Conservation (phyloP, 768 basidiomycete genomes). For the Clathrus columnatus region DNA sequence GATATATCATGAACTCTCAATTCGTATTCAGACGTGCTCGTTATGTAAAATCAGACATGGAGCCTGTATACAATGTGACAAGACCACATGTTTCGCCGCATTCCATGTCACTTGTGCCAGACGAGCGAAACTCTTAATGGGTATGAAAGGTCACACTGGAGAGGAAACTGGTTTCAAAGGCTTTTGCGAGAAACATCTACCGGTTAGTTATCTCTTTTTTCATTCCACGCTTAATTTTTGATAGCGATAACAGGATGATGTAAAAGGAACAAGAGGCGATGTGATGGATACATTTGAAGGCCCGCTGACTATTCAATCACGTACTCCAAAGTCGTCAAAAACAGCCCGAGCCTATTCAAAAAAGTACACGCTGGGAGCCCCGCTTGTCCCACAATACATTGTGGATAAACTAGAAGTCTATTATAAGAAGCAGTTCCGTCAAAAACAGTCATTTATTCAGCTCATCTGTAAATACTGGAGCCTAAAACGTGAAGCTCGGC, state of each 20-base stretch:
- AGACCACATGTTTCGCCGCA: conserved; percentile 80
- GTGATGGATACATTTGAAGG: not conserved
- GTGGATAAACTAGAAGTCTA: conserved; percentile 74
- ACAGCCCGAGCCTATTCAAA: conserved; percentile 87
- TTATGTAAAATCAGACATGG: conserved; percentile 55
- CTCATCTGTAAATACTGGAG: conserved; percentile 92
- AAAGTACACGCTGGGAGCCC: conserved; percentile 86
- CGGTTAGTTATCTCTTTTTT: conserved; percentile 43
- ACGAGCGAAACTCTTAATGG: conserved; percentile 72
- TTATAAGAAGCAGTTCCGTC: conserved; percentile 56
- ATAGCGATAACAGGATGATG: conserved; percentile 6
- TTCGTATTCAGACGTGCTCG: conserved; percentile 44
- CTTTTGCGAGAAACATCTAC: conserved; percentile 86
- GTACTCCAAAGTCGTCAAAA: conserved; percentile 39
- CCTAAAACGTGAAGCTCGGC: conserved; percentile 84
- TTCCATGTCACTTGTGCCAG: conserved; percentile 95
- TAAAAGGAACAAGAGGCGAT: conserved; percentile 4
- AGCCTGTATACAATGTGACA: conserved; percentile 94
- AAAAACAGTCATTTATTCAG: conserved; percentile 68
- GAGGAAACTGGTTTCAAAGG: conserved; percentile 68
- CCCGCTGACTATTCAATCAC: not conserved
- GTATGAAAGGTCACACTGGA: conserved; percentile 78
- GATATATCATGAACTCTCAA: not conserved
- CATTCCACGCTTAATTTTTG: not conserved
- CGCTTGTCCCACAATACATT: conserved; percentile 80